Evolutionary conservation across 2,329 filamentous ascomycete genomes (phyloP).

Genomic region (Cercospora sojina): DNA sequence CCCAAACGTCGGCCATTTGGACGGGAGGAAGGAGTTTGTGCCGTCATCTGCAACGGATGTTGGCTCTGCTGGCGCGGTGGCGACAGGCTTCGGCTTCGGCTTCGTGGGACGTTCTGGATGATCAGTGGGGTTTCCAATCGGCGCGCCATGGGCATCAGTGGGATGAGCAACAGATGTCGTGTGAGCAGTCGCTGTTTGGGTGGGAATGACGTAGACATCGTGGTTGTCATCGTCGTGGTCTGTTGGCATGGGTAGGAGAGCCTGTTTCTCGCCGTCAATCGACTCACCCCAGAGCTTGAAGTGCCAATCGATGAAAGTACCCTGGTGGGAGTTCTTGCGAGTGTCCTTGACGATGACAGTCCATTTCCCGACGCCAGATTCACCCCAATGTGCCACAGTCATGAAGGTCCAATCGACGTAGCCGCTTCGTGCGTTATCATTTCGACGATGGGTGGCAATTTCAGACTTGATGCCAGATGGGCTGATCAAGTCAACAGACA

Average conservation of each 20-base stretch:
- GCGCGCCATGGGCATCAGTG: constrained; percentile 46
- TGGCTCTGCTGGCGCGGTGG: constrained; percentile 33
- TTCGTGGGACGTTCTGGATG: constrained; percentile 57
- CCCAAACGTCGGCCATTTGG: constrained; percentile 86
- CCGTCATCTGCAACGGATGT: constrained; percentile 38
- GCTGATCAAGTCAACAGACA: constrained; percentile 88
- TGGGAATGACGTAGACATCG: constrained; percentile 60
- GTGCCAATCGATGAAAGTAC: constrained; percentile 86
- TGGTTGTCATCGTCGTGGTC: constrained; percentile 83
- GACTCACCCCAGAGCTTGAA: constrained; percentile 91
- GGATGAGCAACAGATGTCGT: constrained; percentile 58
- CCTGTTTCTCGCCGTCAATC: constrained; percentile 72
- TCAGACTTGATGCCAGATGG: constrained; percentile 79
- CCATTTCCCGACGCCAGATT: constrained; percentile 84
- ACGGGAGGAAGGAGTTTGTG: constrained; percentile 67
- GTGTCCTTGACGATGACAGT: constrained; percentile 87
- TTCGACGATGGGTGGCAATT: constrained; percentile 70
- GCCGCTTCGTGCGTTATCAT: constrained; percentile 66
- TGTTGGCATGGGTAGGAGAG: constrained; percentile 74
- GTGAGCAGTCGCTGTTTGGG: constrained; percentile 55
- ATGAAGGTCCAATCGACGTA: constrained; percentile 99
- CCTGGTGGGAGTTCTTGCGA: constrained; percentile 70
- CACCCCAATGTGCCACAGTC: constrained; percentile 96
- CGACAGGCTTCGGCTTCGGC: constrained; percentile 41
- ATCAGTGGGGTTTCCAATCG: constrained; percentile 47